phyloP scores from a whole-genome alignment of 108 stramenopile species.

The Aurantiochytrium sp. region DNA sequence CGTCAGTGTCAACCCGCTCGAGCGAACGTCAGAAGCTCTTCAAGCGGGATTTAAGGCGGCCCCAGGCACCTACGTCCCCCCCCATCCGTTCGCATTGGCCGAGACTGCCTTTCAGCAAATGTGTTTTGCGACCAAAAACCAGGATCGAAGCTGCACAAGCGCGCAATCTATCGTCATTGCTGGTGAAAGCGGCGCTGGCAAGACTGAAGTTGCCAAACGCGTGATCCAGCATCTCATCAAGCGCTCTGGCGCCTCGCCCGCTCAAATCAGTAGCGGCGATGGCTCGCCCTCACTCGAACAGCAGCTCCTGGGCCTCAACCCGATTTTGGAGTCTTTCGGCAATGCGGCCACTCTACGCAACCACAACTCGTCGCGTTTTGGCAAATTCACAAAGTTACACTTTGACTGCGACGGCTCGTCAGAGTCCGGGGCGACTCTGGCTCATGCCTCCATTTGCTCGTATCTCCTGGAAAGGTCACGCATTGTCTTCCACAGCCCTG shows the following conservation, averaged over 20 bases:
- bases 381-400: slow-evolving; percentile 80
- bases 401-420: slow-evolving; percentile 48
- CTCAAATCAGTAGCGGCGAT: neutral
- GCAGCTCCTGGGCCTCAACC: slow-evolving; percentile 51
- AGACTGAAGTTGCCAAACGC: slow-evolving; percentile 3
- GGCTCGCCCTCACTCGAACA: neutral
- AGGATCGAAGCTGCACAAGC: neutral
- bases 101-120: neutral
- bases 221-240: slow-evolving; percentile 6
- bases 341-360: slow-evolving; percentile 70
- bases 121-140: slow-evolving; percentile 6
- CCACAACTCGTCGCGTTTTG: slow-evolving; percentile 54
- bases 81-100: neutral
- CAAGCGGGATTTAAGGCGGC: neutral
- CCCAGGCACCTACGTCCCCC: neutral
- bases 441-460: slow-evolving; percentile 73
- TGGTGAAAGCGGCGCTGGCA: slow-evolving; percentile 14
- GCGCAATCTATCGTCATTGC: slow-evolving; percentile 21
- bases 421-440: slow-evolving; percentile 43
- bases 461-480: slow-evolving; percentile 90
- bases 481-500: slow-evolving; percentile 53
- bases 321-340: slow-evolving; percentile 90
- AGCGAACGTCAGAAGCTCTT: neutral
- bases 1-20: slow-evolving; percentile 10
- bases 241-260: neutral